Evolutionary conservation across 31 red algal species (phyloP).

Genomic region (Endocladia muricata): DNA sequence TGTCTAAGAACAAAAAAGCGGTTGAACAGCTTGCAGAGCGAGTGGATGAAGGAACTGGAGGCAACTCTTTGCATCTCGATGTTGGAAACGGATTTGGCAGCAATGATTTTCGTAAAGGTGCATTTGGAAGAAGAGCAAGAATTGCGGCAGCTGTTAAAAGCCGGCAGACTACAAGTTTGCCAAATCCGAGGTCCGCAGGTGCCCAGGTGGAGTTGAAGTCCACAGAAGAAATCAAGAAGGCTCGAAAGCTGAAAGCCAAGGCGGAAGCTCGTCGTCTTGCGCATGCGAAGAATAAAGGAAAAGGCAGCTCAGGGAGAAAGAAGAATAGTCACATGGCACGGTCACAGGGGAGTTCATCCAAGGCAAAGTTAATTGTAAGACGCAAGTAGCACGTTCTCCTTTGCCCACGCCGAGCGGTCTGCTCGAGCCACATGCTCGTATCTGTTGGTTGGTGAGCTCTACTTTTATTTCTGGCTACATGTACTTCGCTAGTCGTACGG

Average conservation of each 20-base stretch:
- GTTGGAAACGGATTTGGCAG: constrained; percentile 34
- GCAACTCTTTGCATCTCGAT: not conserved
- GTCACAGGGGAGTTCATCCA: not conserved
- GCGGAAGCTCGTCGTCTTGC: constrained; percentile 44
- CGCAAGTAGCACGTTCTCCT: not conserved
- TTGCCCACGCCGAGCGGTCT: no score
- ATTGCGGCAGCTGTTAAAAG: constrained; percentile 39
- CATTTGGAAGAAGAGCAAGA: constrained; percentile 42
- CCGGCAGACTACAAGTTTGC: not conserved
- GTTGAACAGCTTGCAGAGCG: constrained; percentile 59
- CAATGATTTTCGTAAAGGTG: constrained; percentile 63
- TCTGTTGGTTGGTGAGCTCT: no score
- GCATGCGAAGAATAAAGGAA: constrained; percentile 26
- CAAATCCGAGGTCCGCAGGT: not conserved
- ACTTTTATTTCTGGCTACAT: no score
- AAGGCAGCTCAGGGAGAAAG: not conserved
- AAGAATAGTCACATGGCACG: not conserved
- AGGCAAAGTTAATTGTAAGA: not conserved
- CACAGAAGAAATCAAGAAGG: constrained; percentile 70
- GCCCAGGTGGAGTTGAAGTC: constrained; percentile 47
- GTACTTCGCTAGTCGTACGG: no score
- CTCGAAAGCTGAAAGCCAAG: constrained; percentile 67
- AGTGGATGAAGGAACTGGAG: constrained; percentile 14
- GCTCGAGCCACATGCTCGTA: no score
- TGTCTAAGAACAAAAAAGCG: constrained; percentile 59